Evolutionary conservation across 345 rosid genomes (phyloP), one percentile per base, ranked within the genome.

Genomic region (Diplotaxis tenuifolia): DNA sequence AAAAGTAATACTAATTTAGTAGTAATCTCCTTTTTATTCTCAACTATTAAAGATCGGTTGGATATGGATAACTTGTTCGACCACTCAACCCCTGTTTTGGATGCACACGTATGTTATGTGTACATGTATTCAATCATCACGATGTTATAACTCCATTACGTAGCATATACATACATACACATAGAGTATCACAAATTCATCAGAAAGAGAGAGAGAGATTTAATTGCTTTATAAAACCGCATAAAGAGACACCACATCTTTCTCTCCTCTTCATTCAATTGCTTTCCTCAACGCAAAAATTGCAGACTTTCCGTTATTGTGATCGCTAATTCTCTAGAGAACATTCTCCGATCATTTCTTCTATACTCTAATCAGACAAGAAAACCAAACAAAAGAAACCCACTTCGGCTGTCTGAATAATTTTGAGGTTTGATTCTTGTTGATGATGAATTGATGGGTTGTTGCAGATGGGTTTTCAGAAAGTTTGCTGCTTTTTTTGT

Each of bases 381-480:
- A 58, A 10, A 68, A 32, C 72, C 19, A 49, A 52, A 53, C 45
- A 12, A 23, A 16, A 11, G 5, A 38, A 47, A 38, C 31, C 72
- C 72, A 79, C 80, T 82, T 62, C 62, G 18, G 20, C 58, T 76
- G 78, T 71, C 75, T 82, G 77, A 67, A 62, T 14, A 32, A 78
- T 75, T 83, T 78, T 36, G 67, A 47, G 65, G 18, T 65, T 74
- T 4, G 59, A 63, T 62, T 68, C 57, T 68, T 32, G 6, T 67
- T 75, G 67, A 70, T 55, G 79, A 72, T 65, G 40, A 81, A 14
- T 32, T 84, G 83, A 86, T 77, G 81, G 74, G 80, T 55, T 69
- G 61, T 78, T 86, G 86, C 83, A 70, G 83, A 83, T 83, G 83
- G 84, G 80, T 65, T 76, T 84, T 73, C 75, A 67, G 66, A 83